Conservation (phyloP, 1,284 basidiomycete genomes). For the Cryptococcus depauperatus region DNA sequence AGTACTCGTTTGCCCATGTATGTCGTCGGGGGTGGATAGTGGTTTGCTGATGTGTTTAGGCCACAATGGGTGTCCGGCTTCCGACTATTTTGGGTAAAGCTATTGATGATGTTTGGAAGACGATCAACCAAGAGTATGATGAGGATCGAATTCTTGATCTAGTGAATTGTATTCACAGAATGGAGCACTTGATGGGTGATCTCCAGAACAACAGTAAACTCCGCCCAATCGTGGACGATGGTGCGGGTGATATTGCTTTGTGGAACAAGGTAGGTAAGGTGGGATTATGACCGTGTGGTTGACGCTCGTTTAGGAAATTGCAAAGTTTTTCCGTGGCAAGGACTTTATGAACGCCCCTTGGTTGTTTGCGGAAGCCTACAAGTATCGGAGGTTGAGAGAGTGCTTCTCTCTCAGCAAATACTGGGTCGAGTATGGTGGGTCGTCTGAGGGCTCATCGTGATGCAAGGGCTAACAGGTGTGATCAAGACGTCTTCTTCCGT, state of each 20-base stretch:
- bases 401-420: constrained; percentile 89
- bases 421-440: constrained; percentile 73
- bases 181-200: constrained; percentile 74
- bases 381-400: constrained; percentile 90
- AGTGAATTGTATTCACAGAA: constrained; percentile 74
- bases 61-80: constrained; percentile 85
- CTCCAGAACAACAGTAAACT: constrained; percentile 70
- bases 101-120: constrained; percentile 83
- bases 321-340: constrained; percentile 88
- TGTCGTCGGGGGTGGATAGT: constrained; percentile 4
- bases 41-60: constrained; percentile 36
- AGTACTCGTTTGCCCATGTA: constrained; percentile 83
- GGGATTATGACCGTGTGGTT: no score
- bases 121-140: constrained; percentile 73
- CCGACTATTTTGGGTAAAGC: constrained; percentile 95
- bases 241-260: constrained; percentile 84
- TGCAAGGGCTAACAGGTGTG: neutral
- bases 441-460: neutral
- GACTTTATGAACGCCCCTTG: constrained; percentile 94
- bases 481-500: constrained; percentile 61
- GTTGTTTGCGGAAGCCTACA: constrained; percentile 96
- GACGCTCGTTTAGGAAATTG: constrained; percentile 58
- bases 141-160: constrained; percentile 85
- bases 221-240: constrained; percentile 82
- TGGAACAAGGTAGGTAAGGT: constrained; percentile 83